phyloP scores from a whole-genome alignment of 2,329 filamentous ascomycete species.

The Colletotrichum limetticola region DNA sequence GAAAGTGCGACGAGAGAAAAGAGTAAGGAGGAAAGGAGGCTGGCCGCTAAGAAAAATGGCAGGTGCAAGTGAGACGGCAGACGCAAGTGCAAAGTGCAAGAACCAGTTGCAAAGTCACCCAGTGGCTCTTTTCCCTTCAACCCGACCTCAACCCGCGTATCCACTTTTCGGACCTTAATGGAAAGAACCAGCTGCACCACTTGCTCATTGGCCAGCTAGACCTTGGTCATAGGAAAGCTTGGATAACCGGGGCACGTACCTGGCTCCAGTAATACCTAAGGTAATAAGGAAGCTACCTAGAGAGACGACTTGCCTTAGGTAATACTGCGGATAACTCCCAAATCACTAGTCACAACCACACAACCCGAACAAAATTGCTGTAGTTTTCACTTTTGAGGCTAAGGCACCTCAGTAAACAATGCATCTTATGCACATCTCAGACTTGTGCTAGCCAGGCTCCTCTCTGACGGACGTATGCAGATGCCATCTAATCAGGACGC shows the following conservation, averaged over 20 bases:
- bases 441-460: background rate
- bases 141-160: constrained; percentile 20
- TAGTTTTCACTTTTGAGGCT: background rate
- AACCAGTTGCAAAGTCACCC: background rate
- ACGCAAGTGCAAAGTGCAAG: background rate
- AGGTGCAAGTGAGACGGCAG: constrained; percentile 12
- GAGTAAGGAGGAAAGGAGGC: constrained; percentile 17
- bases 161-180: constrained; percentile 2
- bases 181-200: background rate
- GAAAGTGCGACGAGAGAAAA: constrained; percentile 15
- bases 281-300: too few species aligned
- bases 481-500: constrained; percentile 34
- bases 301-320: too few species aligned
- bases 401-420: background rate
- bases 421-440: constrained; percentile 24
- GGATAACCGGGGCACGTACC: background rate
- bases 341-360: too few species aligned
- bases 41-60: constrained; percentile 1
- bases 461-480: constrained; percentile 22
- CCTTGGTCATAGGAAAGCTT: background rate
- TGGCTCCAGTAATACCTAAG: too few species aligned
- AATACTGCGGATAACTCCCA: too few species aligned
- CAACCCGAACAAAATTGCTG: background rate
- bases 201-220: background rate
- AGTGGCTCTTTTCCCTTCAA: constrained; percentile 21